phyloP scores from a whole-genome alignment of 805 yeast species.

The Wickerhamomyces bovis region DNA sequence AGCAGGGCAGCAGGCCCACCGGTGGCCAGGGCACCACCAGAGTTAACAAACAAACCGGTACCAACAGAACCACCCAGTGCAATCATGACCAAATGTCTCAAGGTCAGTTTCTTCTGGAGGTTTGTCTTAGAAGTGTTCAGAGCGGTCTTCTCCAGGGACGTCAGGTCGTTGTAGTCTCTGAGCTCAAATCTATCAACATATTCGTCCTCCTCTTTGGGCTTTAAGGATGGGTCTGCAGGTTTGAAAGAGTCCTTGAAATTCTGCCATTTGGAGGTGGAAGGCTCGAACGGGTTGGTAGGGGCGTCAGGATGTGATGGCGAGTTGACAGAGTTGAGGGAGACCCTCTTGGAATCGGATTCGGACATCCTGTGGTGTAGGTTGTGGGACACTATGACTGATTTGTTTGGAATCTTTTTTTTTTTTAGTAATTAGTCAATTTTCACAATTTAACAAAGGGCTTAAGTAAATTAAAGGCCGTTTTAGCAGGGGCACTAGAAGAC shows the following conservation, averaged over 20 bases:
- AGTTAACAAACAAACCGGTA: slow-evolving; percentile 63
- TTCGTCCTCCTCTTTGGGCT: slow-evolving; percentile 12
- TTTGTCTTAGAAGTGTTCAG: slow-evolving; percentile 32
- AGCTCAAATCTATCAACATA: slow-evolving; percentile 11
- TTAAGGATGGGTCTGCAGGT: slow-evolving; percentile 14
- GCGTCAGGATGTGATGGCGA: background rate
- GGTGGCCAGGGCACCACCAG: slow-evolving; percentile 48
- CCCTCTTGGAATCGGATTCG: slow-evolving; percentile 1
- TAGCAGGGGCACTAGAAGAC: too few relatives aligned
- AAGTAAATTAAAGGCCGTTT: too few relatives aligned
- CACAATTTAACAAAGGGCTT: too few relatives aligned
- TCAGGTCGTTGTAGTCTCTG: slow-evolving; percentile 17
- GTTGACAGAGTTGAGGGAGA: background rate
- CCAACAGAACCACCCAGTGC: slow-evolving; percentile 72
- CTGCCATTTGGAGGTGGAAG: slow-evolving; percentile 4
- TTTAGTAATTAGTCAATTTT: too few relatives aligned
- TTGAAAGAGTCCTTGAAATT: slow-evolving; percentile 44
- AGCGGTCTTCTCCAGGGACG: slow-evolving; percentile 34
- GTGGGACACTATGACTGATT: too few relatives aligned
- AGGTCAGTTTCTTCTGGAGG: slow-evolving; percentile 24
- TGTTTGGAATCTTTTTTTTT: too few relatives aligned
- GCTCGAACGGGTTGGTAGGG: background rate
- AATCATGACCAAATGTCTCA: slow-evolving; percentile 71
- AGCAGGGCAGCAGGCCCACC: slow-evolving; percentile 64
- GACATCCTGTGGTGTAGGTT: background rate